These are phyloP conservation scores for Chromosphaera perkinsii DNA, from an alignment of 208 protist species.

Conservation along the genomic window DNA sequence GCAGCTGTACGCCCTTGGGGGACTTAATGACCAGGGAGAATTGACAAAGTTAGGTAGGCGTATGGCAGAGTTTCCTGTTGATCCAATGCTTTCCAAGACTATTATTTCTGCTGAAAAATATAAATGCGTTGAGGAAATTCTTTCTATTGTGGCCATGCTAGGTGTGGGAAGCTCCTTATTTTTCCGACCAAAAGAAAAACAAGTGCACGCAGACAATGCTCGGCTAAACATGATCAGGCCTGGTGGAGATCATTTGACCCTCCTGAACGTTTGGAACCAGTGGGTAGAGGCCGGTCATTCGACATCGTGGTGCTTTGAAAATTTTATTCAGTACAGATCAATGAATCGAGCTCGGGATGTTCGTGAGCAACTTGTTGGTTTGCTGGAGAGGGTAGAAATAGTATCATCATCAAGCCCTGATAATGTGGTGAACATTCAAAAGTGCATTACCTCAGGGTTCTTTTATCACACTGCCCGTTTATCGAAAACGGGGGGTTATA, in stretches of 20 bases:
- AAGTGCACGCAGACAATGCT: constrained; percentile 49
- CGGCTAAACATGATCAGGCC: constrained; percentile 3
- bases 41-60: constrained; percentile 67
- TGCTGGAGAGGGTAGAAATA: constrained; percentile 77
- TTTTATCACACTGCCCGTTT: constrained; percentile 75
- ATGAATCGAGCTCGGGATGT: constrained; percentile 80
- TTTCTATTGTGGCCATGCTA: constrained; percentile 91
- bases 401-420: constrained; percentile 38
- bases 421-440: constrained; percentile 2
- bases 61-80: constrained; percentile 75
- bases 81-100: constrained; percentile 65
- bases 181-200: constrained; percentile 75
- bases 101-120: constrained; percentile 44
- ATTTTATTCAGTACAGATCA: constrained; percentile 86
- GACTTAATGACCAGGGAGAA: constrained; percentile 58
- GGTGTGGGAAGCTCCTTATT: constrained; percentile 45
- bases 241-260: constrained; percentile 75
- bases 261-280: constrained; percentile 71
- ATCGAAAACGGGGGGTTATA: constrained; percentile 55
- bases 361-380: constrained; percentile 72
- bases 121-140: constrained; percentile 67
- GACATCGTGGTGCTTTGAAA: constrained; percentile 86
- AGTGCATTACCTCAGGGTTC: constrained; percentile 63
- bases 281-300: constrained; percentile 13
- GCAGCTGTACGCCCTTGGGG: constrained; percentile 74